Base-by-base conservation (phyloP, 176 grass and related monocot genomes). In the Musa schizocarpa region DNA sequence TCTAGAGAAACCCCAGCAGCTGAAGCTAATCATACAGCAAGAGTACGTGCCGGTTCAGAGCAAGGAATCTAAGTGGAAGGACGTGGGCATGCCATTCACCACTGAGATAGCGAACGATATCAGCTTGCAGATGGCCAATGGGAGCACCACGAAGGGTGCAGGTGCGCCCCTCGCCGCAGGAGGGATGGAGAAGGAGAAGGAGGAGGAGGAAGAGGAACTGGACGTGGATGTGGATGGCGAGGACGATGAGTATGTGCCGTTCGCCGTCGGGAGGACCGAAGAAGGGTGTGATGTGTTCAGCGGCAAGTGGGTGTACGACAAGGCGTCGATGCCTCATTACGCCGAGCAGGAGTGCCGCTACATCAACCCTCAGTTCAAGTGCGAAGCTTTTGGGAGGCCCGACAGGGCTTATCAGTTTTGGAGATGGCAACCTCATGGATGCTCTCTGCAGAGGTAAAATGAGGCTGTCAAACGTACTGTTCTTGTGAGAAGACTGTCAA, bases 391-490 rank as follows among this genome's bases (percentile, higher is more conserved):
- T 11, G 76, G 76, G 22, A 68, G 76, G 14, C 63, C 48, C 14
- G 76, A 78, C 8, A 29, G 50, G 13, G 20, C 14, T 21, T 78
- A 78, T 16, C 76, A 68, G 24, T 21, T 54, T 24, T 78, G 76
- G 76, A 78, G 76, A 68, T 78, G 76, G 76, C 63, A 78, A 20
- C 76, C 76, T 26, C 63, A 78, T 66, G 13, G 23, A 11, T 78
- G 76, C 51, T 68, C 76, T 78, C 51, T 78, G 13, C 64, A 63
- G 54, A 68, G 76, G 76, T 77, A 67, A 12, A 10, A 50, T 6
- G 34, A 43, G 34, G 34, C 34, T 43, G 34, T 43, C 34, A 5
- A 43, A 43, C 34, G 4, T 43, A 43, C 34, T 43, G 0, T 43
- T 43, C 34, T 43, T 6, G 34, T 5, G 34, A 43, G 34, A 43